phyloP scores from a whole-genome alignment of 1,284 basidiomycete genomes.

The Ustilago bromivora region DNA sequence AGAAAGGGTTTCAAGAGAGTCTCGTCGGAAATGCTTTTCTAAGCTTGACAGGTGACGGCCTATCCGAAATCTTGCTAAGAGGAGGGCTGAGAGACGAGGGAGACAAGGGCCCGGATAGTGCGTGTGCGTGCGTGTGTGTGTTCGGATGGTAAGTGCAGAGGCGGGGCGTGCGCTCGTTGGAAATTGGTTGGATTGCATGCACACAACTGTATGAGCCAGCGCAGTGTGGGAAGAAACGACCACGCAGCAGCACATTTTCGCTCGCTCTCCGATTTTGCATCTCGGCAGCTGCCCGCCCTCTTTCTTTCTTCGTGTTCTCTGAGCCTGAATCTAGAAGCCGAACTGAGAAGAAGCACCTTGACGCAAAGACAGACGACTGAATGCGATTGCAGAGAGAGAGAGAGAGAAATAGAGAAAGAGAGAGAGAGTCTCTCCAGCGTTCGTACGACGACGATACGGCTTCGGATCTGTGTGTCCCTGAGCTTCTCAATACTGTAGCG shows the following conservation, averaged over 20 bases:
- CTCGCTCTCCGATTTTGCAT: neutral
- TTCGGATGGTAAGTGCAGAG: too few relatives aligned
- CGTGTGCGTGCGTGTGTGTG: too few relatives aligned
- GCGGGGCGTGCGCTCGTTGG: neutral
- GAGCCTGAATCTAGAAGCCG: constrained; percentile 8
- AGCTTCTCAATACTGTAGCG: neutral
- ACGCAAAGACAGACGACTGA: neutral
- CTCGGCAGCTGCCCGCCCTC: neutral
- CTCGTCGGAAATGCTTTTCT: too few relatives aligned
- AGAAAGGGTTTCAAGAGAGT: too few relatives aligned
- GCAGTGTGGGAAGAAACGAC: neutral
- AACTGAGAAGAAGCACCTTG: neutral
- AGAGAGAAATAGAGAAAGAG: too few relatives aligned
- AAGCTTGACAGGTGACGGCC: too few relatives aligned
- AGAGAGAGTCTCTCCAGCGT: too few relatives aligned
- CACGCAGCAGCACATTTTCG: neutral
- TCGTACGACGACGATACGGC: neutral
- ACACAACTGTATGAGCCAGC: neutral
- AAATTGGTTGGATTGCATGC: neutral
- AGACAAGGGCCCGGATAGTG: neutral
- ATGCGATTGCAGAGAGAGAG: neutral
- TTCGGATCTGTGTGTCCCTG: neutral
- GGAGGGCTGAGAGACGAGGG: neutral
- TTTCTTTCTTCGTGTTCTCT: neutral
- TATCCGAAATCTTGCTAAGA: too few relatives aligned